Base-by-base conservation (phyloP, 768 basidiomycete genomes). In the Boletellus sp. region DNA sequence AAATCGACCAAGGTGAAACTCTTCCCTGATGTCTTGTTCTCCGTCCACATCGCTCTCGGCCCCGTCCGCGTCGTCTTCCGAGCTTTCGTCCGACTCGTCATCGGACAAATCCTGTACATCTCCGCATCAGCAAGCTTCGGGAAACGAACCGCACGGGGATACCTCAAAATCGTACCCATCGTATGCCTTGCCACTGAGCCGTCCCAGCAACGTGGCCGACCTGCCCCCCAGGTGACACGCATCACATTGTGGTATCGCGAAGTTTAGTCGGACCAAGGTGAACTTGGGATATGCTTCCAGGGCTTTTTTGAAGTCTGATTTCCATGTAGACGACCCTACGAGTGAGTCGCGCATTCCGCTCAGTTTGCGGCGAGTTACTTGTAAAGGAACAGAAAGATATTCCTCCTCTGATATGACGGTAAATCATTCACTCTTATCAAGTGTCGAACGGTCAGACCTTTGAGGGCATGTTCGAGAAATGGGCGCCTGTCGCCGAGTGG, bases 301-400 rank as follows among this genome's bases (percentile, higher is more conserved):
- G 3, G 74, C 61, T 36, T 73, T 76, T 57, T 79, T 89, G 71
- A 87, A 90, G 11, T 78, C 74, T 2, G 83, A 75, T 49, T 75
- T 72, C 93, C 93, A 96, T 11, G 90, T 79, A 1, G 89, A 90
- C n/a, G 90, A 92, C 8, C 85, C 74, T 6, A 94, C 87, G 13
- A 90, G 69, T 2, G 88, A 86, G 61, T 91, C 87, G 50, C 79
- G 72, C 51, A 88, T 70, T 2, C 87, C 85, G 8, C 68, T 70
- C 23, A 94, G 63, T 61, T 89, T 89, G 41, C 89, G 80, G 20
- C 84, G 79, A n/a, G 79, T 71, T 1, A 81, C 74, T 40, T 74
- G 74, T 34, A 90, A 63, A n/a, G 90, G 84, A 1, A 86, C 77
- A 22, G 78, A 76, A 61, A 92, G 87, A 62, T 92, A 92, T 50